A percentile compares a stretch with the other conserved stretches of the same genome.
These are phyloP conservation scores for Takakia lepidozioides DNA, from an alignment of 225 moss, liverwort and hornwort species.

Conservation along the genomic window DNA sequence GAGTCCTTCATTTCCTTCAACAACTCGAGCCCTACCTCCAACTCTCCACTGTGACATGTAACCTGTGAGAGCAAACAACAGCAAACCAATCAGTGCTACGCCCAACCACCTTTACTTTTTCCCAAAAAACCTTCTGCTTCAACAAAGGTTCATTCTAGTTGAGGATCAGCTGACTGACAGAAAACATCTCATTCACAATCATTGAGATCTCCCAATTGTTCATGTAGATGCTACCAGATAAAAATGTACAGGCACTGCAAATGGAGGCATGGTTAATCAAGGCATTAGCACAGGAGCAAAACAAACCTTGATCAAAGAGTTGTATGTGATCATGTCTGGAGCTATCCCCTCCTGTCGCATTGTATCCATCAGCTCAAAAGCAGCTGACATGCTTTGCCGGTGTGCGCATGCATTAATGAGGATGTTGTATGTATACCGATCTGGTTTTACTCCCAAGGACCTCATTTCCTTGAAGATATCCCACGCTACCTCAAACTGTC, in stretches of 20 bases:
- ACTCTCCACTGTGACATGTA: conserved; percentile 63
- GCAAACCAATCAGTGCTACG: no score
- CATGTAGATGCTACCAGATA: no score
- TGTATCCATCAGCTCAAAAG: conserved; percentile 69
- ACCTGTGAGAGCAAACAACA: conserved; percentile 33
- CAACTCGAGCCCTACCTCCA: conserved; percentile 58
- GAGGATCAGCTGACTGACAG: no score
- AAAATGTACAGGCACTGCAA: no score
- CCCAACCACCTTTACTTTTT: no score
- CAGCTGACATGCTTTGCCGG: conserved; percentile 49
- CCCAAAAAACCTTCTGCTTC: no score
- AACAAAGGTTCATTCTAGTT: no score
- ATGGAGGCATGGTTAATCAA: no score
- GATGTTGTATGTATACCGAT: conserved; percentile 85
- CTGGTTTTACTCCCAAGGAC: conserved; percentile 56
- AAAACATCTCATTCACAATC: no score
- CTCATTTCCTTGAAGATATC: conserved; percentile 72
- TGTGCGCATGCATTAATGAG: conserved; percentile 77
- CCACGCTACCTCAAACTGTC: conserved; percentile 86
- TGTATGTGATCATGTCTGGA: conserved; percentile 79
- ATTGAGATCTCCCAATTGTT: no score
- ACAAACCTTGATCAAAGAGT: conserved; percentile 80
- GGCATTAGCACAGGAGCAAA: no score
- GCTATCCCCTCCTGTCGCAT: conserved; percentile 69
- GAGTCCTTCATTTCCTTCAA: conserved; percentile 63